A percentile compares a stretch with the other conserved stretches of the same genome.
Conservation (phyloP, 306 rosid species). For the Trichosanthes truncata region DNA sequence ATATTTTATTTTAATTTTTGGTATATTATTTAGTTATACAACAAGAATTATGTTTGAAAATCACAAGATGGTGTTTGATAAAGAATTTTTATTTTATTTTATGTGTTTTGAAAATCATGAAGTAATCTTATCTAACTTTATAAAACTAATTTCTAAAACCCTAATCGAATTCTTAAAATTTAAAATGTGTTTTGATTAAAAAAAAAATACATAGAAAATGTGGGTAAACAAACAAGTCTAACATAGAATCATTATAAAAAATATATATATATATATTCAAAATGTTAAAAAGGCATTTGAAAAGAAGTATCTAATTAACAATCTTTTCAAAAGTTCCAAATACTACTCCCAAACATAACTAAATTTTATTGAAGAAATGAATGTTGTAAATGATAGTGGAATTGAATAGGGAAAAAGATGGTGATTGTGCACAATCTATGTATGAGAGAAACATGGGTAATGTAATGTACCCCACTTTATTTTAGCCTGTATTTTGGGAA, state of each 20-base stretch:
- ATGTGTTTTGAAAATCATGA: too few species aligned
- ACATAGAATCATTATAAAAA: background rate
- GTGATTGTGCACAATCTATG: background rate
- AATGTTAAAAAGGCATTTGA: background rate
- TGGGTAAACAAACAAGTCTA: background rate
- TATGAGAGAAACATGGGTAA: background rate
- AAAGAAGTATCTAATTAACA: background rate
- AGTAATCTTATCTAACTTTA: background rate
- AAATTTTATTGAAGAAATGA: background rate
- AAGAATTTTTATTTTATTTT: too few species aligned
- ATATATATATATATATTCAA: too few species aligned
- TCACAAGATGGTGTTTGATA: background rate
- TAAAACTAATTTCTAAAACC: background rate
- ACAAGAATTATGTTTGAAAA: background rate
- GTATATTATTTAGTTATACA: background rate
- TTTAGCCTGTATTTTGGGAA: background rate
- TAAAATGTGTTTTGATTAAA: background rate
- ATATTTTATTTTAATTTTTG: too few species aligned
- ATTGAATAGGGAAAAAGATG: background rate
- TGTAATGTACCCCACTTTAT: background rate
- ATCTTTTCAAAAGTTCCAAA: background rate
- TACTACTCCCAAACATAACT: background rate
- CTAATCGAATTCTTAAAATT: background rate
- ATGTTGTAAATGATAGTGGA: background rate
- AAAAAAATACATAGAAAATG: background rate